A percentile compares a stretch with the other conserved stretches of the same genome.
Conservation (phyloP, 352 stramenopile genomes). For the Phytophthora hibernalis region DNA sequence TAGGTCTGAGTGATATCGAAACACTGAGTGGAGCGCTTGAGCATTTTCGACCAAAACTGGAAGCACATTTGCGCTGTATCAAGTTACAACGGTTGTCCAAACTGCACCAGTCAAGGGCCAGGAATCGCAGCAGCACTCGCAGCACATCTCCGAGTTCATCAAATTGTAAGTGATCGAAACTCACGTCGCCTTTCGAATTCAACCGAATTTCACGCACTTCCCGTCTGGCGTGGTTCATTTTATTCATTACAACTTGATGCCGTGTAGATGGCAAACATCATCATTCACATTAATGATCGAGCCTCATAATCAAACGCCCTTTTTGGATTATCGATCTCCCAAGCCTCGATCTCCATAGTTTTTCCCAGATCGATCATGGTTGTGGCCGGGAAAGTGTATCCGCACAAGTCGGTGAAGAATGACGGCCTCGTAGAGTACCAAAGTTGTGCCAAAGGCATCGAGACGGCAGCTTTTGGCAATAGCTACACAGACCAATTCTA, state of each 20-base stretch:
- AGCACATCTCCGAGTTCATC: slow-evolving; percentile 44
- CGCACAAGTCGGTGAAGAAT: slow-evolving; percentile 23
- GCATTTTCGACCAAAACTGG: slow-evolving; percentile 47
- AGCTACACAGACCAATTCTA: not conserved
- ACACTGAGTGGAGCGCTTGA: slow-evolving; percentile 51
- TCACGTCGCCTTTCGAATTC: not conserved
- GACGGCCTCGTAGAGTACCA: slow-evolving; percentile 17
- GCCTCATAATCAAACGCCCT: too few relatives aligned
- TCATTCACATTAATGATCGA: too few relatives aligned
- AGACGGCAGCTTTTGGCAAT: not conserved
- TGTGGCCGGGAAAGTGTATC: slow-evolving; percentile 18
- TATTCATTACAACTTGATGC: not conserved
- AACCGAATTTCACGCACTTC: not conserved
- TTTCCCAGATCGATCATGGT: slow-evolving; percentile 27
- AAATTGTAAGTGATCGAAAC: slow-evolving; percentile 13
- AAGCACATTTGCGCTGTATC: slow-evolving; percentile 61
- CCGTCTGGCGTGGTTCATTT: too few relatives aligned
- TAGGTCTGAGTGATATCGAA: slow-evolving; percentile 45
- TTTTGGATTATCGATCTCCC: too few relatives aligned
- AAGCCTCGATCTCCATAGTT: slow-evolving; percentile 30
- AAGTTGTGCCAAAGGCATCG: not conserved
- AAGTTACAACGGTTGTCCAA: slow-evolving; percentile 67
- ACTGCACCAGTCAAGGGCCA: slow-evolving; percentile 8
- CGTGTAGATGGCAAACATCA: too few relatives aligned
- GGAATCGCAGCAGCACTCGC: slow-evolving; percentile 14